phyloP scores from a whole-genome alignment of 441 rosid species.

The Syzygium syzygioides region DNA sequence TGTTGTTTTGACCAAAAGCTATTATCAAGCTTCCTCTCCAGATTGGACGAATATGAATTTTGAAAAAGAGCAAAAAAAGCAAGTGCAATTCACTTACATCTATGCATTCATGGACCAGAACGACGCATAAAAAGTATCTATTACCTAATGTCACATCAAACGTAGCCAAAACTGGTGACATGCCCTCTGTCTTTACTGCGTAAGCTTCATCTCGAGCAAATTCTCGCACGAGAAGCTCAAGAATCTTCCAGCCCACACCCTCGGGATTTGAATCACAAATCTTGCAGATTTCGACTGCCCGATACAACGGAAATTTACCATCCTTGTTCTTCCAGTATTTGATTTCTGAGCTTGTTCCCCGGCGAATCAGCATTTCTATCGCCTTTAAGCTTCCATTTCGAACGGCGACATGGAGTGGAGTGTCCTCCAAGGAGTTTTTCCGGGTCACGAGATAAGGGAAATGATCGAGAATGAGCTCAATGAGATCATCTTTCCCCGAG shows the following conservation, averaged over 20 bases:
- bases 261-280: too few relatives aligned
- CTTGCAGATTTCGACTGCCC: background rate
- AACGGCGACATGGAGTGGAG: background rate
- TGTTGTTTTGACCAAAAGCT: background rate
- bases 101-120: background rate
- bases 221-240: background rate
- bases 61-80: background rate
- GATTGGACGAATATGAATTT: background rate
- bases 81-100: background rate
- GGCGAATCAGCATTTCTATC: background rate
- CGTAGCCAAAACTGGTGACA: background rate
- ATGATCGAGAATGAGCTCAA: background rate
- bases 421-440: background rate
- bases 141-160: rapidly evolving
- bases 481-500: background rate
- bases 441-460: background rate
- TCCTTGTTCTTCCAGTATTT: background rate
- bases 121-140: background rate
- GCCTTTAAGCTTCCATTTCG: rapidly evolving
- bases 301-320: background rate
- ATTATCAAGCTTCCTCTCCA: background rate
- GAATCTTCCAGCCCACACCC: background rate
- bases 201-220: background rate
- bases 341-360: background rate
- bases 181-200: background rate